Conservation (phyloP, 345 rosid genomes). For the Eucalyptus caleyi region DNA sequence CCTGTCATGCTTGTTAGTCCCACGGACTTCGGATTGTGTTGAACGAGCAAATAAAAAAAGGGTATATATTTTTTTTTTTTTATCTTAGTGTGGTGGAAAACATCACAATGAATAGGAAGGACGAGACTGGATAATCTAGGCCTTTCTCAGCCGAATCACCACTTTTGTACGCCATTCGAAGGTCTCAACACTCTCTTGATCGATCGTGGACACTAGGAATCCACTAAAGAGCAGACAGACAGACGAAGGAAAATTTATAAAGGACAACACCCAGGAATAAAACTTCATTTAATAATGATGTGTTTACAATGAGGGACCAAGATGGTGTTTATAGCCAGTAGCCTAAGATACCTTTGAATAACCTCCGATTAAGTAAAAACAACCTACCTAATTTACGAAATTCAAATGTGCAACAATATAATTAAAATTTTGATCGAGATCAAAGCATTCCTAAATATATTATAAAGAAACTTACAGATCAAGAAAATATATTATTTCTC, state of each 20-base stretch:
- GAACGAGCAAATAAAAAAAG: not conserved
- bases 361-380: no score
- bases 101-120: not conserved
- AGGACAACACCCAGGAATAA: not conserved
- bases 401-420: not conserved
- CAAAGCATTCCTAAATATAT: not conserved
- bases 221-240: not conserved
- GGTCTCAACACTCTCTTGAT: not conserved
- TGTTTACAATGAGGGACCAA: not conserved
- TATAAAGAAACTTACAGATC: no score
- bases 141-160: not conserved
- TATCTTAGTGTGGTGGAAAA: no score
- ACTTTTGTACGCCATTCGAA: not conserved
- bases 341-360: not conserved
- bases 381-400: not conserved
- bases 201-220: not conserved
- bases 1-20: not conserved
- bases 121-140: not conserved
- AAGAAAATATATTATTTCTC: not conserved
- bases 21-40: not conserved
- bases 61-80: no score
- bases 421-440: not conserved
- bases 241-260: not conserved
- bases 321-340: not conserved
- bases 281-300: not conserved